These are phyloP conservation scores for Colletotrichum sidae DNA, from an alignment of 2,329 filamentous ascomycete species.

Conservation along the genomic window DNA sequence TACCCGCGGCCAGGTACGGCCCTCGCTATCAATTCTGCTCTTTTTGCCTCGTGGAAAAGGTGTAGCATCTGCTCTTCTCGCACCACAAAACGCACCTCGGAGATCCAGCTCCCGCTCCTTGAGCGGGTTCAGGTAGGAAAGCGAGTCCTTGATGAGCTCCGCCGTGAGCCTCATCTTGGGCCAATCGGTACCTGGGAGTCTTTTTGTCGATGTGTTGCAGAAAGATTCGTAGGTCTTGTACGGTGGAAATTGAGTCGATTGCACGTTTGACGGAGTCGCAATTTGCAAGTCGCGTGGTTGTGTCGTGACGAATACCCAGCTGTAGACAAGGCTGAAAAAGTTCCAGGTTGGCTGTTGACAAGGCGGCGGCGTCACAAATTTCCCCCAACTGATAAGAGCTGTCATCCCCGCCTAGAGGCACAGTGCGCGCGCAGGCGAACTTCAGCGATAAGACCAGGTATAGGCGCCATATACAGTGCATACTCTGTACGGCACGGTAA, in stretches of 20 bases:
- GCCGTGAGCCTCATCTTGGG: constrained; percentile 89
- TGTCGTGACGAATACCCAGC: not conserved
- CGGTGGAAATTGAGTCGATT: not conserved
- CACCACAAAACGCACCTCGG: constrained; percentile 82
- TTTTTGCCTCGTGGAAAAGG: constrained; percentile 59
- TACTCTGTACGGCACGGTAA: no score
- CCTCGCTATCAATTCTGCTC: constrained; percentile 86
- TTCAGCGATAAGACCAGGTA: no score
- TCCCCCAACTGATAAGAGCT: constrained; percentile 34
- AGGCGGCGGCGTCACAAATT: constrained; percentile 35
- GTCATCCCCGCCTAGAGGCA: constrained; percentile 13
- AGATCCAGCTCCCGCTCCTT: constrained; percentile 99
- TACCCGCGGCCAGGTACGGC: constrained; percentile 41
- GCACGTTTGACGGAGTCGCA: constrained; percentile 1
- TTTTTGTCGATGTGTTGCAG: constrained; percentile 18
- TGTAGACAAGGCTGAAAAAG: constrained; percentile 35
- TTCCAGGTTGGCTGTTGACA: constrained; percentile 23
- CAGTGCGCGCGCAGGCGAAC: not conserved
- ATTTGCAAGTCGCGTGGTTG: constrained; percentile 20
- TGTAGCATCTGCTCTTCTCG: constrained; percentile 99
- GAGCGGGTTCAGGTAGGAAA: constrained; percentile 98
- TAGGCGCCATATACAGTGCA: not conserved
- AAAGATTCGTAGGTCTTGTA: not conserved
- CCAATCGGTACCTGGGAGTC: constrained; percentile 33
- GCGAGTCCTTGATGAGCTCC: constrained; percentile 92